Evolutionary conservation across 371 early-diverging fungal species (phyloP), one percentile per base, ranked within the genome.

Genomic region (Rhizopus delemar): DNA sequence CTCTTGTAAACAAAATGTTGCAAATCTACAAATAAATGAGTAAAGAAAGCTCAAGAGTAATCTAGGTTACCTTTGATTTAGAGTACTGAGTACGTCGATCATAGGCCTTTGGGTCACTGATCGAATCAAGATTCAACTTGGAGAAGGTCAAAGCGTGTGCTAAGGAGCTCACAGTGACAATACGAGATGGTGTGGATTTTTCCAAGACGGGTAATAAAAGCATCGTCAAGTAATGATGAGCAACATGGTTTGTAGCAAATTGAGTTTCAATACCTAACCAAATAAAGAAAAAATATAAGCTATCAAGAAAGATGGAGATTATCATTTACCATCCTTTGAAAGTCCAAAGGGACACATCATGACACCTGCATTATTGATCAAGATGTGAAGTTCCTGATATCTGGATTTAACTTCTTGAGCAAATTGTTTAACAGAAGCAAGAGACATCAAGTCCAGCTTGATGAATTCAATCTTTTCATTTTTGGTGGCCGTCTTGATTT

Each of bases 201-300:
- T 83, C 79, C 60, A 92, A 68, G 12, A 75, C 9, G 48, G 87
- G 87, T 5, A 91, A 63, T n/a, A 93, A 76, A 0, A 72, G 68
- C 46, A 66, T 75, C n/a, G 89, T 89, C 53, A 90, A 74, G n/a
- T 78, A 81, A 59, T 85, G 84, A 50, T 89, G 90, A 16, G 88
- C 94, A 33, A 94, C 70, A 57, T 93, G 93, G 72, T 95, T 93
- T 8, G 71, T 72, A 5, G 68, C 78, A 41, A 74, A 71, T 52
- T 70, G 73, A 0, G 36, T 60, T 46, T 75, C 76, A 39, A 75
- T 60, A 4, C 34, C 15, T 16, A 22, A 22, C 22, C 22, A 22
- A 22, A 2, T 22, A 22, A 22, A 22, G 22, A 22, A 22, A 22
- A 22, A 22, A 22, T 1, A 22, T 22, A 22, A 22, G 22, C 22